Evolutionary conservation across 2,329 filamentous ascomycete species (phyloP).

Genomic region (Cladosporium oxysporum): DNA sequence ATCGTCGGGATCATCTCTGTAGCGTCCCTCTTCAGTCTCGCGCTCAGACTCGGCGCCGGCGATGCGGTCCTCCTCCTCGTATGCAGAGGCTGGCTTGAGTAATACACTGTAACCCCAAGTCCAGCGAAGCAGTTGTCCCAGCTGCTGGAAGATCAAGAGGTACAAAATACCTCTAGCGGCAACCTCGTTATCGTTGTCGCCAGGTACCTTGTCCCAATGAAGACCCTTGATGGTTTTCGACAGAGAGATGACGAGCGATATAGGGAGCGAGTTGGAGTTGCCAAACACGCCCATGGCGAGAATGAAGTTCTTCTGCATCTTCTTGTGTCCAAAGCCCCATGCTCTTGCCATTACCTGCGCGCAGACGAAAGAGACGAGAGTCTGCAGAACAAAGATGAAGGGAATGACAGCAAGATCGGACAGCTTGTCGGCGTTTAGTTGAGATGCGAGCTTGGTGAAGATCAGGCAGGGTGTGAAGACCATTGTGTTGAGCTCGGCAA

Average conservation of each 20-base stretch:
- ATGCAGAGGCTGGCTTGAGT: slow-evolving; percentile 78
- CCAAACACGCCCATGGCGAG: slow-evolving; percentile 97
- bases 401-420: slow-evolving; percentile 90
- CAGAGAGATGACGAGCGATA: slow-evolving; percentile 90
- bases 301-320: slow-evolving; percentile 88
- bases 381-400: slow-evolving; percentile 89
- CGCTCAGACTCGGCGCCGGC: slow-evolving; percentile 51
- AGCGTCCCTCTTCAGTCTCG: slow-evolving; percentile 54
- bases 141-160: slow-evolving; percentile 93
- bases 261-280: slow-evolving; percentile 96
- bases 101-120: slow-evolving; percentile 97
- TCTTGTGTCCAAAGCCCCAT: slow-evolving; percentile 67
- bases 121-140: slow-evolving; percentile 93
- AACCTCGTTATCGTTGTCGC: slow-evolving; percentile 94
- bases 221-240: slow-evolving; percentile 89
- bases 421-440: slow-evolving; percentile 88
- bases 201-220: slow-evolving; percentile 88
- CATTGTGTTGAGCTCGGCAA: slow-evolving; percentile 93
- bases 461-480: slow-evolving; percentile 97
- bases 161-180: slow-evolving; percentile 92
- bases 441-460: slow-evolving; percentile 94
- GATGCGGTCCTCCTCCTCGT: slow-evolving; percentile 65
- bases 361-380: slow-evolving; percentile 78
- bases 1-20: slow-evolving; percentile 51
- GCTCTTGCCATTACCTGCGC: slow-evolving; percentile 69